These are phyloP conservation scores for Calocybe cyanea DNA, from an alignment of 768 basidiomycete genomes.

Conservation along the genomic window DNA sequence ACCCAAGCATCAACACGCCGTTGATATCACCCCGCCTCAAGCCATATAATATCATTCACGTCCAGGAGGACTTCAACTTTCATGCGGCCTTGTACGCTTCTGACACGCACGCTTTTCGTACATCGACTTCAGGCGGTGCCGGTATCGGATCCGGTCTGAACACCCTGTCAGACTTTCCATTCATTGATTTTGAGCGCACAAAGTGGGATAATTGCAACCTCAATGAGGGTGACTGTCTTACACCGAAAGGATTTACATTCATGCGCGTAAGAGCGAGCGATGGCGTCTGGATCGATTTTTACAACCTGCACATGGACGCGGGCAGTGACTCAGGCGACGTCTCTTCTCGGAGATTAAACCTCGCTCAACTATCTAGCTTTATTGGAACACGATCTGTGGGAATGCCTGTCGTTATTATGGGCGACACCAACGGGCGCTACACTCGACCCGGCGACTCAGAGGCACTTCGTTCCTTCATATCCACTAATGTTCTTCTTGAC, in stretches of 20 bases:
- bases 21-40: conserved; percentile 27
- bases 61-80: conserved; percentile 37
- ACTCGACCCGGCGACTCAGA: conserved; percentile 28
- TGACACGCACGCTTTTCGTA: conserved; percentile 33
- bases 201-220: conserved; percentile 27
- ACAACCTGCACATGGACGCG: conserved; percentile 37
- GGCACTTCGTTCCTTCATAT: conserved; percentile 19
- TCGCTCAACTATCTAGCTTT: conserved; percentile 28
- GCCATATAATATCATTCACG: conserved; percentile 29
- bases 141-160: conserved; percentile 33
- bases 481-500: conserved; percentile 22
- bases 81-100: conserved; percentile 30
- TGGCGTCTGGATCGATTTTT: conserved; percentile 31
- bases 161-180: conserved; percentile 31
- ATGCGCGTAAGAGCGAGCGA: conserved; percentile 27
- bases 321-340: conserved; percentile 29
- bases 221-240: conserved; percentile 32
- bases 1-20: conserved; percentile 26
- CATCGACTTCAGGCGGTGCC: conserved; percentile 33
- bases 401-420: conserved; percentile 33
- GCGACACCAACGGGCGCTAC: conserved; percentile 36
- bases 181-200: conserved; percentile 27
- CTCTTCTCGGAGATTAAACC: conserved; percentile 27
- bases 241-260: conserved; percentile 37
- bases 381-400: conserved; percentile 25